Evolutionary conservation across 768 basidiomycete species (phyloP), one percentile per base, ranked within the genome.

Genomic region (Leccinellum rugosiceps): DNA sequence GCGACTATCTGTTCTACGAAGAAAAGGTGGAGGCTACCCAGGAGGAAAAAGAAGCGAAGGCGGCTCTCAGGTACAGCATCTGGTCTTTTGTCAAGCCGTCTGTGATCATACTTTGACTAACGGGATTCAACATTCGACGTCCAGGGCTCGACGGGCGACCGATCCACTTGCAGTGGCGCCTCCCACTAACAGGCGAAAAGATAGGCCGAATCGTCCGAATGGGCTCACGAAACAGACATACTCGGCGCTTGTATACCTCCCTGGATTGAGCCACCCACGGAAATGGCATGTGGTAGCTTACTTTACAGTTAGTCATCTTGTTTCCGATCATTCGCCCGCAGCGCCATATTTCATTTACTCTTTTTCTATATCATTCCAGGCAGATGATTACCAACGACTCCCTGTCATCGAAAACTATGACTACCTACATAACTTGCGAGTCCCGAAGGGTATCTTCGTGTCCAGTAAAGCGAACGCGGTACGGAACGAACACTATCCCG

Each of bases 211-310:
- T 35, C 90, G 90, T 62, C 84, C 84, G 15, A 83, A 88, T 60
- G 90, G 90, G n/a, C 77, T 92, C 52, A 92, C 89, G 44, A 92
- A 92, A 74, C 90, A 92, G 68, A 92, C 90, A 0, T 91, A 90
- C 66, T 90, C 88, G 8, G 89, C 88, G 28, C 82, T 84, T 38
- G 87, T 90, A 46, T 78, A 85, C 66, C 75, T 85, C 57, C 85
- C 84, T 38, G 84, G 82, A 50, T 74, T 79, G 38, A 75, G 74
- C 54, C 79, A 80, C 52, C 79, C 80, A 28, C 80, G 83, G 44
- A 90, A 90, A 79, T 92, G 89, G 89, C 89, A 92, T 74, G 80
- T 91, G 50, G 88, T 90, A 56, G 88, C 88, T 47, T 91, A 91
- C 76, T 90, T 91, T 72, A 83, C 83, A 72, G 88, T 90, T 67